Evolutionary conservation across 306 rosid genomes (phyloP), one percentile per base, ranked within the genome.

Genomic region (Quercus rubra): DNA sequence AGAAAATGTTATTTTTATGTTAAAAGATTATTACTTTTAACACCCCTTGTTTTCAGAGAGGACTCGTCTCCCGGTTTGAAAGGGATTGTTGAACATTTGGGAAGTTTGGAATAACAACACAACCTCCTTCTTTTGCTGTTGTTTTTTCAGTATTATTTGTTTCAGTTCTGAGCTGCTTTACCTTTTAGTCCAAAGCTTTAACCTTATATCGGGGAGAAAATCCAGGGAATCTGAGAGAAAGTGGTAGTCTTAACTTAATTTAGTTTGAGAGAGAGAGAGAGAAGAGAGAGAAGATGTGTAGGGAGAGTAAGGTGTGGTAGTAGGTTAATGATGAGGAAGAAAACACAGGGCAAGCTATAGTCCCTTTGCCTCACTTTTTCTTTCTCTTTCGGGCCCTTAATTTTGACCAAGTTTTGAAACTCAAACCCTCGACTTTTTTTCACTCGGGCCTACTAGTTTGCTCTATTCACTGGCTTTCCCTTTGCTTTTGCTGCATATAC

Each of bases 331-430:
- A 56, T 77, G 76, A 63, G 19, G 74, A 74, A 67, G 66, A 31
- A 8, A 38, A 78, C 66, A 66, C 27, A 52, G 17, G 17, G 17
- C 17, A 49, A 64, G 73, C 31, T 3, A 8, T 41, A n/a, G 55
- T 3, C 5, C 77, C 59, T 62, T 77, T 71, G 17, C 11, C 33
- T 6, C 46, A 17, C 28, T 68, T 76, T 76, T 31, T 21, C 55
- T 81, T 71, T 62, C 12, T 41, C 21, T 69, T 68, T n/a, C 0
- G 3, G 51, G 33, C 71, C 74, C 70, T 54, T 52, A 17, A 27
- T 38, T 75, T 83, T 83, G 87, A 82, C 78, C 9, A 21, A 56
- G 17, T 11, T 49, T 49, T 49, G 54, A 12, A 49, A 49, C 54
- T 12, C 46, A 38, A 12, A 49, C 28, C 70, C 71, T 67, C 17